Evolutionary conservation across 371 early-diverging fungal genomes (phyloP), one percentile per base, ranked within the genome.

Genomic region (Blastocladiella emersonii): DNA sequence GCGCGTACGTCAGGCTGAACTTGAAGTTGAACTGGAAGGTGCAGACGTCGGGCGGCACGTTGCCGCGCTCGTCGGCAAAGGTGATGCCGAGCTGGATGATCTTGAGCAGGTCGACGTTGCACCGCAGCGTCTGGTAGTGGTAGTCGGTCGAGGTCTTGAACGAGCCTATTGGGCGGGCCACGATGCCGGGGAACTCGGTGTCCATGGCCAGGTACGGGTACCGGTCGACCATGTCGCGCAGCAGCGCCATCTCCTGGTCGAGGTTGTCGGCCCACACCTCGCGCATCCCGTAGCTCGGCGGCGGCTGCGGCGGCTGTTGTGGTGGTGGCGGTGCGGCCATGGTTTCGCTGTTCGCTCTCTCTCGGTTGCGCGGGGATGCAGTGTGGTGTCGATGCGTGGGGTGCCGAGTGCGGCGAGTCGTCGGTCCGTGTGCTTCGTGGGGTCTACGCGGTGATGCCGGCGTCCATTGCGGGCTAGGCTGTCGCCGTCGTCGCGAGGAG

Each of bases 1-100:
- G 23, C 0, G 61, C 80, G 64, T 73, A 90, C 85, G 78, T 78
- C 59, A 96, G 71, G 72, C 86, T 89, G 74, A 99, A 99, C 70
- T 89, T 90, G 80, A 99, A 99, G 82, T 99, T 98, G 80, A 99
- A 99, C 78, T 99, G 99, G 97, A 98, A 99, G 34, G 99, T 98
- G 74, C 90, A 90, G 21, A 84, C 84, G 63, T 85, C 89, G 35
- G 82, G 81, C 34, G 99, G 98, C 57, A 87, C 76, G 63, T 91
- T 87, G 61, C 99, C 99, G 36, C 90, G 68, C 69, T 86, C 88
- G 76, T 99, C 95, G 51, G 92, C 86, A 71, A 99, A 89, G 1
- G 99, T 95, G 32, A 99, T 85, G 48, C 99, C 99, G 41, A 99
- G 82, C 73, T 99, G 99, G 68, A 99, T 99, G 64, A 99, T 89